Percentiles rank a stretch among this genome's conserved stretches.
phyloP scores from a whole-genome alignment of 176 grass and related monocot species.

The Ensete glaucum region DNA sequence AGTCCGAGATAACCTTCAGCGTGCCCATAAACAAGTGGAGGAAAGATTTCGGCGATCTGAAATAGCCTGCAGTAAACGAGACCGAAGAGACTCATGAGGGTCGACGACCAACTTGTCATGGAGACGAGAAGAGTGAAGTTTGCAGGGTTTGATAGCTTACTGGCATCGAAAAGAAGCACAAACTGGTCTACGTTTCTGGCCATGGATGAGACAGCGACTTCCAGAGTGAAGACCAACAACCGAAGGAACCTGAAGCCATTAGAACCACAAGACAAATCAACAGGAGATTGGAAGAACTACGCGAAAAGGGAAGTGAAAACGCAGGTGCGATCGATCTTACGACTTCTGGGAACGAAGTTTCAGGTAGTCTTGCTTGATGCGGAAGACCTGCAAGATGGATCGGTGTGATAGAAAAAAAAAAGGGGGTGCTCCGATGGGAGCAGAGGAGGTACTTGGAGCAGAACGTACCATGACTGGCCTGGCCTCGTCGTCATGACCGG shows the following conservation, averaged over 20 bases:
- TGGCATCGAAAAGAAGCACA: constrained; percentile 86
- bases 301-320: not conserved
- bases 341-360: constrained; percentile 84
- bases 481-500: constrained; percentile 82
- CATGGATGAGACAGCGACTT: constrained; percentile 82
- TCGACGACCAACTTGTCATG: no score
- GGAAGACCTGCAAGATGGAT: constrained; percentile 48
- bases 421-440: not conserved
- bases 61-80: constrained; percentile 53
- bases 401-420: not conserved
- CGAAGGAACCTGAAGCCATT: constrained; percentile 51
- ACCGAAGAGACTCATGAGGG: no score
- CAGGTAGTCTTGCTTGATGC: constrained; percentile 87
- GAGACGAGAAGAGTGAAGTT: no score
- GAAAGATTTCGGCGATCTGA: constrained; percentile 79
- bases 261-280: not conserved
- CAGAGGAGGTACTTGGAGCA: not conserved
- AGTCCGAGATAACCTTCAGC: constrained; percentile 91
- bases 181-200: constrained; percentile 84
- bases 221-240: constrained; percentile 83
- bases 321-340: constrained; percentile 26
- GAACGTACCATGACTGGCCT: constrained; percentile 73
- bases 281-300: no score
- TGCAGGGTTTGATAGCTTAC: constrained; percentile 39
- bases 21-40: constrained; percentile 73